Conservation (phyloP, 2,329 filamentous ascomycete genomes). For the Coniochaeta ligniaria region DNA sequence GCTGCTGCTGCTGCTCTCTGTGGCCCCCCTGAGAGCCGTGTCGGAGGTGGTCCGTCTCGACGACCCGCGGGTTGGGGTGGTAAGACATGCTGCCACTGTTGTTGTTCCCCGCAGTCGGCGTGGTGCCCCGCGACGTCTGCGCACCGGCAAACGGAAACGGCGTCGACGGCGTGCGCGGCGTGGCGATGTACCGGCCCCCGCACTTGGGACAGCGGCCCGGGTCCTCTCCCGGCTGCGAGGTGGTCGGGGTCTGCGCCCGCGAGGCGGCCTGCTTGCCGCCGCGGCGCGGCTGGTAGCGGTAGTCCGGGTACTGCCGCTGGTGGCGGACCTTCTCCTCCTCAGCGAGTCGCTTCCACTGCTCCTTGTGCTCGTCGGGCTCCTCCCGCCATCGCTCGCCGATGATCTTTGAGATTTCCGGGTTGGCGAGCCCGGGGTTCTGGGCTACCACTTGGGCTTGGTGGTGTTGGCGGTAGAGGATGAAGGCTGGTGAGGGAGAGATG, state of each 20-base stretch:
- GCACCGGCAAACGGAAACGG: conserved; percentile 31
- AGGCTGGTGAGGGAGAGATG: conserved; percentile 52
- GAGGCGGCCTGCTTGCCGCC: conserved; percentile 30
- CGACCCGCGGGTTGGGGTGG: conserved; percentile 16
- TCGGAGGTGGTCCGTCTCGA: conserved; percentile 21
- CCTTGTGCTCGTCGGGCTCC: conserved; percentile 66
- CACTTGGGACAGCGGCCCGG: conserved; percentile 62
- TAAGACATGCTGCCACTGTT: conserved; percentile 7
- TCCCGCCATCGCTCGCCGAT: conserved; percentile 89
- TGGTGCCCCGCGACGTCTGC: conserved; percentile 17
- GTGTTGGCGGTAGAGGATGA: conserved; percentile 94
- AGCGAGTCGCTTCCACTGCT: conserved; percentile 81
- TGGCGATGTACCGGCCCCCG: conserved; percentile 58
- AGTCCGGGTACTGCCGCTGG: conserved; percentile 83
- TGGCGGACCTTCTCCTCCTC: conserved; percentile 91
- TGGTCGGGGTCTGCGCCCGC: conserved; percentile 12
- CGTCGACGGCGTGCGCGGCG: conserved; percentile 51
- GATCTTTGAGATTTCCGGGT: conserved; percentile 95
- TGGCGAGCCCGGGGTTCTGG: conserved; percentile 81
- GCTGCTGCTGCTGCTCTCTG: background rate
- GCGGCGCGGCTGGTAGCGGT: conserved; percentile 84
- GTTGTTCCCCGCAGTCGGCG: conserved; percentile 2
- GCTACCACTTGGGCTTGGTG: conserved; percentile 77
- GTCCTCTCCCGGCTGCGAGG: conserved; percentile 33
- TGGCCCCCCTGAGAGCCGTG: conserved; percentile 14